phyloP scores from a whole-genome alignment of 805 yeast species.

The Teunomyces cretensis region DNA sequence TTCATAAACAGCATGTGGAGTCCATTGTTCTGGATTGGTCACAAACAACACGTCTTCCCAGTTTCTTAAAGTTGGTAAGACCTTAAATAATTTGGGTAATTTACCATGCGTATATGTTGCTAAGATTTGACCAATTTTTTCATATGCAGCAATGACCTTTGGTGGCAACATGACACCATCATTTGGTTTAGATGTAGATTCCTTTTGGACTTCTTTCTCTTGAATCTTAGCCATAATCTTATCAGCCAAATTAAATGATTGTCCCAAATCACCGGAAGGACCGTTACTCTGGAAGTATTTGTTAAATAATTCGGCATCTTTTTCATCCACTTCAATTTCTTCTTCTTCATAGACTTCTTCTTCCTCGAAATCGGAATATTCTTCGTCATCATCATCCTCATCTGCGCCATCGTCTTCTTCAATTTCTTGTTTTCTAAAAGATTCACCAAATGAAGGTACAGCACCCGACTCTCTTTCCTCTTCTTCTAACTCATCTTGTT shows the following conservation, averaged over 20 bases:
- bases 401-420: slow-evolving; percentile 36
- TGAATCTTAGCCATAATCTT: slow-evolving; percentile 87
- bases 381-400: slow-evolving; percentile 50
- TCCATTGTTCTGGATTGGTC: slow-evolving; percentile 91
- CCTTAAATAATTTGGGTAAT: slow-evolving; percentile 93
- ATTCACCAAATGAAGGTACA: slow-evolving; percentile 21
- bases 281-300: slow-evolving; percentile 57
- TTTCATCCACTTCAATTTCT: slow-evolving; percentile 68
- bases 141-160: slow-evolving; percentile 92
- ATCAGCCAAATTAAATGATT: slow-evolving; percentile 78
- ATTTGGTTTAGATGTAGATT: slow-evolving; percentile 37
- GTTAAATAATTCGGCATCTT: slow-evolving; percentile 83
- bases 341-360: slow-evolving; percentile 52
- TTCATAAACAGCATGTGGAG: slow-evolving; percentile 91
- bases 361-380: slow-evolving; percentile 55
- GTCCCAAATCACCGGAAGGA: slow-evolving; percentile 27
- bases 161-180: slow-evolving; percentile 91
- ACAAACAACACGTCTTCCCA: slow-evolving; percentile 96
- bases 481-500: slow-evolving; percentile 80
- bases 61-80: slow-evolving; percentile 85
- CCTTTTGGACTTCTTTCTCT: slow-evolving; percentile 54
- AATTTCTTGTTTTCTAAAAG: slow-evolving; percentile 19
- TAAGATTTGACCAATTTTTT: slow-evolving; percentile 84
- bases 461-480: slow-evolving; percentile 52
- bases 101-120: slow-evolving; percentile 93